Percentiles rank a stretch among this genome's conserved stretches.
phyloP scores from a whole-genome alignment of 352 stramenopile genomes.

The Hyaloperonospora arabidopsidis region DNA sequence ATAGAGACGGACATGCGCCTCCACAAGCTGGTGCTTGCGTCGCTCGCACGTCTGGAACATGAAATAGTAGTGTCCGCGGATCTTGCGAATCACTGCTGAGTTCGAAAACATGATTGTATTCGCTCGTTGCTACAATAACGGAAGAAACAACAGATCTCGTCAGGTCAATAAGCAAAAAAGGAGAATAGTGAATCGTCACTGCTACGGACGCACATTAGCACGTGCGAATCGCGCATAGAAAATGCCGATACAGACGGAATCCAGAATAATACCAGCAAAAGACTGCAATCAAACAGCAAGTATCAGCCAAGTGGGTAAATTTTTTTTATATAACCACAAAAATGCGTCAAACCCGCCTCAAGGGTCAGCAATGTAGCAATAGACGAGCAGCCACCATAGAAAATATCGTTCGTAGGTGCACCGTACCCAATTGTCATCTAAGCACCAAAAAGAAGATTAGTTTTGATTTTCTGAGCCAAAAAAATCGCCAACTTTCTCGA shows the following conservation, averaged over 20 bases:
- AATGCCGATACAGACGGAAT: constrained; percentile 83
- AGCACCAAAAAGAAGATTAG: not conserved
- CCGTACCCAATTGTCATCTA: constrained; percentile 87
- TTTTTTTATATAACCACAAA: not conserved
- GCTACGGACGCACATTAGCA: constrained; percentile 45
- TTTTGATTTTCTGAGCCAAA: not conserved
- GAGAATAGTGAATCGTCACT: not conserved
- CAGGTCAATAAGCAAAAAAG: not conserved
- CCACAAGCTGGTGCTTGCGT: constrained; percentile 83
- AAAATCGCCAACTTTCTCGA: no score
- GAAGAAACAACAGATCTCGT: not conserved
- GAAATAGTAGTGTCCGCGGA: constrained; percentile 86
- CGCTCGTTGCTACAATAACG: constrained; percentile 58
- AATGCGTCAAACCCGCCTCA: constrained; percentile 32
- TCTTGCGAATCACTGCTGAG: constrained; percentile 80
- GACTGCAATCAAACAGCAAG: constrained; percentile 35
- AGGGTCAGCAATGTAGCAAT: constrained; percentile 74
- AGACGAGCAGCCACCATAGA: constrained; percentile 75
- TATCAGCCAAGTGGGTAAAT: constrained; percentile 1
- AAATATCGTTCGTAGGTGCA: constrained; percentile 82
- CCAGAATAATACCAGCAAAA: constrained; percentile 77
- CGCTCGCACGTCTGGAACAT: constrained; percentile 89
- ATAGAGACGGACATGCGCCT: constrained; percentile 79
- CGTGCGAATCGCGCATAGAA: constrained; percentile 80
- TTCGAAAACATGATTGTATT: constrained; percentile 86